Conservation (phyloP, 2,329 filamentous ascomycete species). For the Colletotrichum trifolii region DNA sequence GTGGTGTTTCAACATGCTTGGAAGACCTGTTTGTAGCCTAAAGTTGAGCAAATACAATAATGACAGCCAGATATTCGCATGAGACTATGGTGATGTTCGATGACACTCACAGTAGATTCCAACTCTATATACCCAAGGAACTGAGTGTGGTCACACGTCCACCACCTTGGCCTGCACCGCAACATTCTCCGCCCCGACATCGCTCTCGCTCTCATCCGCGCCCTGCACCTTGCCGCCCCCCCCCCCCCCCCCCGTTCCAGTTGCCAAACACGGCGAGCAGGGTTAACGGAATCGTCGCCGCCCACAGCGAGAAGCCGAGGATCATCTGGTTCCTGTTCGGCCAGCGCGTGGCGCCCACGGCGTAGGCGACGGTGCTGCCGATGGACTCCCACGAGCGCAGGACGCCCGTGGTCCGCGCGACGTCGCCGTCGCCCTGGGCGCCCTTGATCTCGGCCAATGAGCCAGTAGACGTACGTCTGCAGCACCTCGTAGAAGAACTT, state of each 20-base stretch:
- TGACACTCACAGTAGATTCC: too few species aligned
- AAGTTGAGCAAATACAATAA: too few species aligned
- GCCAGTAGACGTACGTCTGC: conserved; percentile 34
- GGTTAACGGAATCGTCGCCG: conserved; percentile 22
- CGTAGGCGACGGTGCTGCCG: conserved; percentile 26
- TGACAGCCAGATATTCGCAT: too few species aligned
- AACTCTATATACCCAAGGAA: too few species aligned
- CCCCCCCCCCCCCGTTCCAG: conserved; percentile 19
- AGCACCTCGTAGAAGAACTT: conserved; percentile 31
- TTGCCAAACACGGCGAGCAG: conserved; percentile 28
- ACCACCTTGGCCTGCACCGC: conserved; percentile 5
- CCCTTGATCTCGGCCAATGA: conserved; percentile 33
- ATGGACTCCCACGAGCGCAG: conserved; percentile 29
- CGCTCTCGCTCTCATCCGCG: conserved; percentile 18
- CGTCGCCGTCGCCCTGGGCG: conserved; percentile 27
- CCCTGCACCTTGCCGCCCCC: background rate
- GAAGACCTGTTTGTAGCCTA: too few species aligned
- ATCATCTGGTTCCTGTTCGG: conserved; percentile 33
- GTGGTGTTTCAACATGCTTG: too few species aligned
- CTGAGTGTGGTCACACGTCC: too few species aligned
- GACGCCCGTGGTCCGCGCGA: conserved; percentile 29
- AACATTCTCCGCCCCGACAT: conserved; percentile 12
- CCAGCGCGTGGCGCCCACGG: conserved; percentile 26
- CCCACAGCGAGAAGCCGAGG: conserved; percentile 25
- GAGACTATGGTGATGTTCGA: too few species aligned